Evolutionary conservation across 352 stramenopile genomes (phyloP), one percentile per base, ranked within the genome.

Genomic region (Phytopythium cucurbitacearum): DNA sequence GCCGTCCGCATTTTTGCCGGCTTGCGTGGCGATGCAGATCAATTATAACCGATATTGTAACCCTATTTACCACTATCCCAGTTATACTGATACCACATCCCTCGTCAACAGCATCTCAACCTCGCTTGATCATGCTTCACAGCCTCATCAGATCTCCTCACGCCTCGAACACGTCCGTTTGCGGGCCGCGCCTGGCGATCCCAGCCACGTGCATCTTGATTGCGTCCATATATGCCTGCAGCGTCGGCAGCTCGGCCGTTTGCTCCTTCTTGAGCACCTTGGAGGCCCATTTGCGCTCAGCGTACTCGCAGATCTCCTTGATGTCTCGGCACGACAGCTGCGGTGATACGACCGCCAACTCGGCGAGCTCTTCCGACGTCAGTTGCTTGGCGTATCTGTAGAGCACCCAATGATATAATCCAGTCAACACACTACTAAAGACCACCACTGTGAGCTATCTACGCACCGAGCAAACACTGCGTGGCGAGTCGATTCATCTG

Each of bases 231-330:
- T 95, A 95, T 6, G 79, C 66, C 51, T 65, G 56, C 41, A 94
- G 41, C 21, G 80, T 77, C 16, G 85, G 86, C 28, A 94, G 46
- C 42, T 91, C 80, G 11, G 73, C 78, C 0, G 65, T 87, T 37
- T 87, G 77, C 67, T 94, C 71, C 51, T 94, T 91, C 51, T 89
- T 93, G 34, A 96, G 55, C 10, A 95, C 70, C 52, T 91, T 94
- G 13, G 89, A 97, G 7, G 90, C 91, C 87, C 89, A 97, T 42
- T 95, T 94, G 35, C 91, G 71, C 59, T 98, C 92, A 4, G 91
- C 87, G 53, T 97, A 96, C 64, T 97, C 88, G 59, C 92, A 98
- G 48, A 95, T 92, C 80, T 98, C 91, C 75, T 97, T 97, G 56
- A 98, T 97, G 60, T 97, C 93, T 52, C 93, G 75, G 47, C 91